Evolutionary conservation across 1,284 basidiomycete species (phyloP), one percentile per base, ranked within the genome.

Genomic region (Cystodermella granulosa): DNA sequence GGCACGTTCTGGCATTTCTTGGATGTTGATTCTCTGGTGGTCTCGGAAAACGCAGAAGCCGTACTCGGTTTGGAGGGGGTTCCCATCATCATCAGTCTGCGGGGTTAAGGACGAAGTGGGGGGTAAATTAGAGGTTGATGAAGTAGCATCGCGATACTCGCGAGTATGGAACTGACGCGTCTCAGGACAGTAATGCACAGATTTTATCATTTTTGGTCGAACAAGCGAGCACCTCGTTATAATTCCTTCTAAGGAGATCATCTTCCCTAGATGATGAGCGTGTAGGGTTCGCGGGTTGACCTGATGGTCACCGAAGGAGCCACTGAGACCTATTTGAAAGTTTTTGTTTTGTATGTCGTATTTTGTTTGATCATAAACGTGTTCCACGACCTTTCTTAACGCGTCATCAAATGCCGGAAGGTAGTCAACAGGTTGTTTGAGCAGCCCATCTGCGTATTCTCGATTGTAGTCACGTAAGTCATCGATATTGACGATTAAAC

Each of bases 1-100:
- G 6, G 96, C 94, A 14, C 95, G 83, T 69, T 99, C 96, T 1
- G 96, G 96, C 95, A 98, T 98, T 65, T 99, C 96, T 68, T 99
- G 96, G 52, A 99, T 97, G 61, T 86, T 92, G 61, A 98, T 91
- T 54, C 91, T 84, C 69, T 99, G 96, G 69, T 98, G 91, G 69
- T 99, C 96, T 48, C 91, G 80, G 75, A 96, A 99, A 4, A 87
- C 82, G 60, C 89, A 92, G 52, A 87, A 76, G 11, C 96, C 96
- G 62, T 85, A 98, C 71, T 99, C 96, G 60, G 88, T 97, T 60
- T 93, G 80, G 39, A 99, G 74, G 5, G 83, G 73, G 60, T 86
- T 83, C 2, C 91, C 92, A 46, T 93, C 87, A 39, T 93, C 91
- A 62, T 98, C 94, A 38, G 84, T 84, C 63, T 92, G 87, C 1